Conservation (phyloP, 257 asterid species). For the Apocynum venetum region DNA sequence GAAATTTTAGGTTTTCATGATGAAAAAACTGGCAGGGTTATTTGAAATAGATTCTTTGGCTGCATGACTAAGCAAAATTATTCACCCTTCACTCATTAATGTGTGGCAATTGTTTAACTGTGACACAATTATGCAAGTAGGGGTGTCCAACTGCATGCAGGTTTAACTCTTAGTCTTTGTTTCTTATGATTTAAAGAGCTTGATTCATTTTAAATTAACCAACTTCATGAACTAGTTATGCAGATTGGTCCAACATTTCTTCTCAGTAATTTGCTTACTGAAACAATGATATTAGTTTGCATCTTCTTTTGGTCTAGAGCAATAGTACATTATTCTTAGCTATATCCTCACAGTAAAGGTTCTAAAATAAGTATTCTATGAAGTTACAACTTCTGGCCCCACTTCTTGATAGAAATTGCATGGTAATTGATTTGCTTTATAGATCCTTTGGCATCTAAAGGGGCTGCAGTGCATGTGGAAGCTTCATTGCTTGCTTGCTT, state of each 20-base stretch:
- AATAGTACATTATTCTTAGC: too few relatives aligned
- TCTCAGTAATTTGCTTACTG: background rate
- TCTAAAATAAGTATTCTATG: background rate
- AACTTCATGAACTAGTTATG: background rate
- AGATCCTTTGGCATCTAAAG: background rate
- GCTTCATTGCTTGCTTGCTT: background rate
- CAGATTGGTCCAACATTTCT: background rate
- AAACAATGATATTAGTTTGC: background rate
- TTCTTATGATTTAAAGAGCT: background rate
- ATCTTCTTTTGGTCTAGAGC: background rate
- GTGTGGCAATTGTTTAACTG: background rate
- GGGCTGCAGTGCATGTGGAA: background rate
- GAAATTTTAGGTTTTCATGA: slow-evolving; percentile 4
- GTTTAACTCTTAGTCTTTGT: background rate
- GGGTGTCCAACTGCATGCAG: background rate
- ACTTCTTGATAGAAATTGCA: background rate
- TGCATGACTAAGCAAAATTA: background rate
- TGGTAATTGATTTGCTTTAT: background rate
- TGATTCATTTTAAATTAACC: background rate
- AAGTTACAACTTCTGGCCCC: background rate
- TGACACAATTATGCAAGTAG: background rate
- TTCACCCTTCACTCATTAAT: background rate
- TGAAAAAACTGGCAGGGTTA: background rate
- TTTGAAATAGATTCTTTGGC: background rate
- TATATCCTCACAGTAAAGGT: background rate